These are phyloP conservation scores for Aleurites moluccanus DNA, from an alignment of 441 rosid species.

Conservation along the genomic window DNA sequence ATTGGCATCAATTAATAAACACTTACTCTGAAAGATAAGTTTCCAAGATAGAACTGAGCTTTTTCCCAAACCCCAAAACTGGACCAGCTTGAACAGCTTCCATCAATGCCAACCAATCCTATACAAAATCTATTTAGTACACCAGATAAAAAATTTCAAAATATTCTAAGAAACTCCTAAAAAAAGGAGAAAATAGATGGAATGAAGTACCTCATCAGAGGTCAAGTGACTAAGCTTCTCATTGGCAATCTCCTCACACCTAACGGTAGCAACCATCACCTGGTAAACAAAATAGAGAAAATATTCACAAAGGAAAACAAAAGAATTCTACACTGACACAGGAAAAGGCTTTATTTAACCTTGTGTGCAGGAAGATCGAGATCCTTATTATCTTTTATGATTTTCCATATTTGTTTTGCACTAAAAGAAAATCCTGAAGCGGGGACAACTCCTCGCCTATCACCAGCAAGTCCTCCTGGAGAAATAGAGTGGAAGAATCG, in stretches of 20 bases:
- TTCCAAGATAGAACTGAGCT: slow-evolving; percentile 58
- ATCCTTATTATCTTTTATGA: slow-evolving; percentile 82
- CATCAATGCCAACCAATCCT: slow-evolving; percentile 68
- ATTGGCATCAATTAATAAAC: background rate
- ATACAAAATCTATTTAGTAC: slow-evolving; percentile 22
- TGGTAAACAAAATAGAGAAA: slow-evolving; percentile 30
- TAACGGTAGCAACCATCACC: slow-evolving; percentile 91
- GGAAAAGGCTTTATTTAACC: slow-evolving; percentile 37
- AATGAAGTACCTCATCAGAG: slow-evolving; percentile 47
- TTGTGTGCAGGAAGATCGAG: slow-evolving; percentile 88
- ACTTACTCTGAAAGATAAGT: slow-evolving; percentile 71
- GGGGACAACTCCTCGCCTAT: slow-evolving; percentile 72
- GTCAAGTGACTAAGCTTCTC: slow-evolving; percentile 51
- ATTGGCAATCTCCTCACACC: slow-evolving; percentile 78
- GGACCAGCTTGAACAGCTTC: slow-evolving; percentile 62
- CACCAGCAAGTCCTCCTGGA: slow-evolving; percentile 88
- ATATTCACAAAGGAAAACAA: slow-evolving; percentile 15
- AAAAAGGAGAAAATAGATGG: slow-evolving; percentile 10
- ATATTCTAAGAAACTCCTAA: slow-evolving; percentile 7
- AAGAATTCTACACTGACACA: slow-evolving; percentile 12
- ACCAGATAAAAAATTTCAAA: slow-evolving; percentile 17
- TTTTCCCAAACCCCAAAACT: slow-evolving; percentile 69
- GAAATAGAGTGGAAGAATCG: slow-evolving; percentile 70
- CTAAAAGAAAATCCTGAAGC: slow-evolving; percentile 90
- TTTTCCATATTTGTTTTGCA: slow-evolving; percentile 80